Evolutionary conservation across 352 stramenopile species (phyloP).

Genomic region (Poterioochromonas sp.): DNA sequence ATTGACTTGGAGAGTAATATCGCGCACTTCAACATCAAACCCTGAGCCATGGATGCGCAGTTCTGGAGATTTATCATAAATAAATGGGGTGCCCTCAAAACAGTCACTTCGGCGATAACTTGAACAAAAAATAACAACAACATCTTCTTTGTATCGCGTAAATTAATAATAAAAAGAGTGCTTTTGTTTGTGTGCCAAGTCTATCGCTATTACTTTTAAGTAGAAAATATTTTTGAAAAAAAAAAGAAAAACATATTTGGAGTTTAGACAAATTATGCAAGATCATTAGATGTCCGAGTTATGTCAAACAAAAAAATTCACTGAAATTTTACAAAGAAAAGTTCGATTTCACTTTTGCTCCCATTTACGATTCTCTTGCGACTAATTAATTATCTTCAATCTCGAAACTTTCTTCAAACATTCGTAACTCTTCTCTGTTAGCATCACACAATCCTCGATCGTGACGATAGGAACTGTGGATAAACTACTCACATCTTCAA

Average conservation of each 20-base stretch:
- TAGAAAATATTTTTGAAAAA: no score
- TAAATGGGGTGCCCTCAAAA: slow-evolving; percentile 29
- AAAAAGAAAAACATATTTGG: no score
- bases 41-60: slow-evolving; percentile 34
- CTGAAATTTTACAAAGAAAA: no score
- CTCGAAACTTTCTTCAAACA: neutral
- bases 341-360: no score
- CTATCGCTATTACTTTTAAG: no score
- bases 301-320: no score
- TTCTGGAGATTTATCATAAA: slow-evolving; percentile 39
- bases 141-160: no score
- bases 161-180: no score
- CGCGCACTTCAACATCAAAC: slow-evolving; percentile 32
- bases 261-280: no score
- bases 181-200: no score
- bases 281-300: no score
- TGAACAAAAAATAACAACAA: neutral
- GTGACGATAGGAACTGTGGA: neutral
- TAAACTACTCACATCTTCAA: neutral
- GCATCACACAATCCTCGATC: neutral
- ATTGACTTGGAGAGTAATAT: slow-evolving; percentile 13
- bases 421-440: neutral
- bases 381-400: neutral
- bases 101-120: slow-evolving; percentile 33
- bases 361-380: no score